Evolutionary conservation across 2,329 filamentous ascomycete genomes (phyloP), one percentile per base, ranked within the genome.

Genomic region (Raffaelea deltoideospora): DNA sequence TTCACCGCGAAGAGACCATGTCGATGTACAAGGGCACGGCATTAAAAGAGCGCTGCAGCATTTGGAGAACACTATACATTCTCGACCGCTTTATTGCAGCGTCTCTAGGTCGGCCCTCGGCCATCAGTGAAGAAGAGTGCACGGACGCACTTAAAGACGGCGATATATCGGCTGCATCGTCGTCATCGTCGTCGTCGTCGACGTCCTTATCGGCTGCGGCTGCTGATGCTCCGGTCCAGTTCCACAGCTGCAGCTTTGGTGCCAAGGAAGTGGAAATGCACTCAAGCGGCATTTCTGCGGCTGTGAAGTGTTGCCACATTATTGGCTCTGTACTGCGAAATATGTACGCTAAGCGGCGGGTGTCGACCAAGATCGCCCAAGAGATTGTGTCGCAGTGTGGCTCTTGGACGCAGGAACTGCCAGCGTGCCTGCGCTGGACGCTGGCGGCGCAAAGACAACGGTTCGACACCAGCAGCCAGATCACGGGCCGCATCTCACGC

Each of bases 11-110:
- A 45, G 71, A 78, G 43, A 68, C 67, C 3, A 64, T 71, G 54
- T 53, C 60, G 11, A 61, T 73, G 14, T 76, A 74, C 47, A 53
- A 52, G 8, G 47, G 22, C 10, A 31, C 28, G 3, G 33, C 33
- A 15, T 35, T 34, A 3, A 29, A 15, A 9, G 51, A 65, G 9
- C 60, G 73, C 24, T 64, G 65, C 21, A 77, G 72, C 34, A 52
- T 79, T 3, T 80, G 74, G 76, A 66, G 68, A 38, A 75, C 71
- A 10, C 53, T 81, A 1, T 79, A 76, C 40, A 59, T 80, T 13
- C 60, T 80, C 8, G 76, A 81, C 47, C 63, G 70, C 14, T 72
- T 79, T 35, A 57, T 79, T 2, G 67, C 75, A 2, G 68, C 71
- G 19, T 72, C 71, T 2, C 56, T 81, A 2, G 76, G 76, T 5